These are phyloP conservation scores for Buxus sempervirens DNA, from an alignment of 164 flowering plant species.

Conservation along the genomic window DNA sequence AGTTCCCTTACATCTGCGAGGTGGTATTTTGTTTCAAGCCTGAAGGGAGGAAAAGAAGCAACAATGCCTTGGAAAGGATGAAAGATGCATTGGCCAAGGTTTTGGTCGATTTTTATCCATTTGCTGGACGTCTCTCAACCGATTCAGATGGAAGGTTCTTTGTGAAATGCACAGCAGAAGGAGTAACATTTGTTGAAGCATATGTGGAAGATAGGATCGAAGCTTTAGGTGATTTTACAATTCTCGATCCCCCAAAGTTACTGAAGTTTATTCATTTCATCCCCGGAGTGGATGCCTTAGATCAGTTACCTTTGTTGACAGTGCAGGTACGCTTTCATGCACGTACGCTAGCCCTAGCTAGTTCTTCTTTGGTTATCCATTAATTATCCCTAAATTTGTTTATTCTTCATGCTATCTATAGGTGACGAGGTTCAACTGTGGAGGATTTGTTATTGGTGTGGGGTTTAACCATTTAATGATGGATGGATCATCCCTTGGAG, in stretches of 20 bases:
- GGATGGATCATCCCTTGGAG: not conserved
- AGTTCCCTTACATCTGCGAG: not conserved
- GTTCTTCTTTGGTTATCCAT: no score
- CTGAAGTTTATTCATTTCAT: not conserved
- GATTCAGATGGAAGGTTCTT: not conserved
- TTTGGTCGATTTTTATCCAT: not conserved
- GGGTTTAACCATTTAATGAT: not conserved
- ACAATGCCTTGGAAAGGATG: not conserved
- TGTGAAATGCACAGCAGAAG: not conserved
- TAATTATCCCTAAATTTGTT: not conserved
- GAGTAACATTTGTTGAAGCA: not conserved
- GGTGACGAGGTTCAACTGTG: conserved; percentile 3
- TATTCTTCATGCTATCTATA: not conserved
- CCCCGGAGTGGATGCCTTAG: not conserved
- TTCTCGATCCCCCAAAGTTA: not conserved
- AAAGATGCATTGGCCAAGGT: not conserved
- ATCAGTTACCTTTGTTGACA: not conserved
- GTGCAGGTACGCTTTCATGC: not conserved
- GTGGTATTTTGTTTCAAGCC: not conserved
- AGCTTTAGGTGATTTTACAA: not conserved
- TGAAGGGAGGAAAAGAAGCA: not conserved
- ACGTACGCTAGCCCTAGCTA: no score
- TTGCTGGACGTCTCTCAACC: not conserved
- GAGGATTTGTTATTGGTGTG: not conserved
- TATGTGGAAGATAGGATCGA: not conserved